Evolutionary conservation across 331 rosid genomes (phyloP).

Genomic region (Prunus yedoensis): DNA sequence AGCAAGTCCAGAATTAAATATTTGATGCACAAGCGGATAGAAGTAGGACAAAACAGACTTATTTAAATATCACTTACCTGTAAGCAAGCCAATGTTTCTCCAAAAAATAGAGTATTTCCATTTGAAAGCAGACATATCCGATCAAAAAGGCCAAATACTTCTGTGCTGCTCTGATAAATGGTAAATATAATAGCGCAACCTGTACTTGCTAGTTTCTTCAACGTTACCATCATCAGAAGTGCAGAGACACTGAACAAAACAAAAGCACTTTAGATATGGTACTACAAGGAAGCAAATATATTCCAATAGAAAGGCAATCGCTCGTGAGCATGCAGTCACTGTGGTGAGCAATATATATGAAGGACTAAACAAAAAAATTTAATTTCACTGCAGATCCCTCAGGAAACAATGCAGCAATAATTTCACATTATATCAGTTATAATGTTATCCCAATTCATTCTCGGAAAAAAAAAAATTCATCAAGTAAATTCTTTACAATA

Average conservation of each 20-base stretch:
- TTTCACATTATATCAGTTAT: background rate
- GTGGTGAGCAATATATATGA: background rate
- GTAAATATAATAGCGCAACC: conserved; percentile 89
- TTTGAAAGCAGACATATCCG: conserved; percentile 97
- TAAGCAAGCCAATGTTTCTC: conserved; percentile 96
- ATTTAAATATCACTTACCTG: conserved; percentile 55
- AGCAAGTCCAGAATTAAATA: background rate
- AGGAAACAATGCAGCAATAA: background rate
- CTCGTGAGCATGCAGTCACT: background rate
- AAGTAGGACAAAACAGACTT: background rate
- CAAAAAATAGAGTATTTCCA: conserved; percentile 94
- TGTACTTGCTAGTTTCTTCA: conserved; percentile 95
- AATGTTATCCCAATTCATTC: background rate
- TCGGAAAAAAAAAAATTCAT: background rate
- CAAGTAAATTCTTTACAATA: background rate
- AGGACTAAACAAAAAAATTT: background rate
- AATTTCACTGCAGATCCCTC: conserved; percentile 2
- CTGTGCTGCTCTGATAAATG: conserved; percentile 97
- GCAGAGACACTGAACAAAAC: conserved; percentile 79
- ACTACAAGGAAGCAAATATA: conserved; percentile 14
- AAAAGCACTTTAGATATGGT: conserved; percentile 22
- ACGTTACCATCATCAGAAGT: conserved; percentile 97
- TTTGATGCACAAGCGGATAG: background rate
- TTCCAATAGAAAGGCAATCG: background rate
- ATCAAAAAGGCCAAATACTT: conserved; percentile 98